Conservation (phyloP, 352 stramenopile genomes). For the Pythium vanterpoolii region DNA sequence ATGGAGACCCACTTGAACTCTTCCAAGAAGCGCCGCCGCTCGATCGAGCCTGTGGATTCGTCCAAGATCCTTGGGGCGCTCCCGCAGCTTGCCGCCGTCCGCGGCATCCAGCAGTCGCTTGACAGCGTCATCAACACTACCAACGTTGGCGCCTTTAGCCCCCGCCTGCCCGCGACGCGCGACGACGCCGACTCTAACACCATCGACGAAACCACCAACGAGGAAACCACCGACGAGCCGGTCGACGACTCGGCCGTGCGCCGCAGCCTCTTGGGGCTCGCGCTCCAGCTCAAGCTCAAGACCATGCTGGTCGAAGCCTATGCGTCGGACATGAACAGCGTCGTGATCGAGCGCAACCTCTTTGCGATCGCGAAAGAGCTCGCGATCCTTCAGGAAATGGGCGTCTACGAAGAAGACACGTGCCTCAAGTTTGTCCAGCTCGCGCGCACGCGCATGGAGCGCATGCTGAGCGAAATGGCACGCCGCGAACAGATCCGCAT, state of each 20-base stretch:
- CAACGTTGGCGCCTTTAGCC: conserved; percentile 15
- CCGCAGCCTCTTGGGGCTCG: conserved; percentile 71
- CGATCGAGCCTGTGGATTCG: conserved; percentile 53
- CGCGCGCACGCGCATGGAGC: conserved; percentile 56
- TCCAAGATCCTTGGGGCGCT: conserved; percentile 51
- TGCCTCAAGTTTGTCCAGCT: conserved; percentile 78
- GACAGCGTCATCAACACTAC: conserved; percentile 20
- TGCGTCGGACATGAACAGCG: conserved; percentile 83
- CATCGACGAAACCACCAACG: conserved; percentile 10
- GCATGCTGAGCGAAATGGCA: conserved; percentile 58
- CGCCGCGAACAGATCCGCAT: conserved; percentile 63
- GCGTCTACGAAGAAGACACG: conserved; percentile 70
- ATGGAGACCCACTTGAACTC: conserved; percentile 21
- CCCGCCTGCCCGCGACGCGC: conserved; percentile 10
- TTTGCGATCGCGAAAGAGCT: conserved; percentile 82
- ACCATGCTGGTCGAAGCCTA: conserved; percentile 80
- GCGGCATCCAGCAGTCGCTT: conserved; percentile 18
- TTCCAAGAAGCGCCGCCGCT: conserved; percentile 66
- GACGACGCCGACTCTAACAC: too few species aligned
- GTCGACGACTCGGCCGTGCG: conserved; percentile 26
- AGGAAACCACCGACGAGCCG: conserved; percentile 17
- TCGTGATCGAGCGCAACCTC: conserved; percentile 84
- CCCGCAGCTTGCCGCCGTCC: conserved; percentile 33
- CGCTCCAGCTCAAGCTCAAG: conserved; percentile 83
- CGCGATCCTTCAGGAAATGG: conserved; percentile 68